Base-by-base conservation (phyloP, 2,329 filamentous ascomycete species). In the Sclerotinia spermophila region DNA sequence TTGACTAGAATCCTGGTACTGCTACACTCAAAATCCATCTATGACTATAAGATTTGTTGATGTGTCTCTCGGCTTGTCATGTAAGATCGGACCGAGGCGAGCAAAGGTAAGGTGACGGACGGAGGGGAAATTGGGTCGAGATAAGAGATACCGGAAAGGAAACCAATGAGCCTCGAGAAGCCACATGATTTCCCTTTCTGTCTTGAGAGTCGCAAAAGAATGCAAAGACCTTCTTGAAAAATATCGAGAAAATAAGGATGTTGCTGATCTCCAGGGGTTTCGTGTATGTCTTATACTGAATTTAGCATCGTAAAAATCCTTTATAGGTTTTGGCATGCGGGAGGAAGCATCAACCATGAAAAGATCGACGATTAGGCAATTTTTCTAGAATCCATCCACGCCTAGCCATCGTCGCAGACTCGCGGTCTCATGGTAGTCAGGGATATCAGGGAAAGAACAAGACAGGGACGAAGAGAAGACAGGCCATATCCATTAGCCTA, bases 71-170 rank as follows among this genome's bases (percentile, higher is more conserved):
- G 67, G 45, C 58, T 53, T 42, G 42, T 64, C 61, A 45, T n/a
- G 67, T 66, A 66, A 56, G 48, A 44, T 65, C 38, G 67, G 67
- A 35, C 67, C 58, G 67, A 69, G 68, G 48, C 38, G 59, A 56
- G 24, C n/a, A 44, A 33, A 64, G 35, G 13, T 17, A 40, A 30
- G 24, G n/a, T 11, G 67, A 69, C 21, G 58, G 27, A 65, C 35
- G 21, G 30, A 44, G 21, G 30, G 58, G 67, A 60, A 69, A 55
- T 42, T 65, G 48, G 60, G 33, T 38, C n/a, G 27, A 40, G 35
- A 66, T 56, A 45, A 69, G 13, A 66, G 55, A 65, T 69, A 65
- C 68, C 48, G 59, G 59, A 69, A 69, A 42, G 67, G 59, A 69
- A 60, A 65, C 38, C 13, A 53, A 42, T 17, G 35, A 56, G 45